Conservation (phyloP, 108 stramenopile species). For the Nitzschia inconspicua region DNA sequence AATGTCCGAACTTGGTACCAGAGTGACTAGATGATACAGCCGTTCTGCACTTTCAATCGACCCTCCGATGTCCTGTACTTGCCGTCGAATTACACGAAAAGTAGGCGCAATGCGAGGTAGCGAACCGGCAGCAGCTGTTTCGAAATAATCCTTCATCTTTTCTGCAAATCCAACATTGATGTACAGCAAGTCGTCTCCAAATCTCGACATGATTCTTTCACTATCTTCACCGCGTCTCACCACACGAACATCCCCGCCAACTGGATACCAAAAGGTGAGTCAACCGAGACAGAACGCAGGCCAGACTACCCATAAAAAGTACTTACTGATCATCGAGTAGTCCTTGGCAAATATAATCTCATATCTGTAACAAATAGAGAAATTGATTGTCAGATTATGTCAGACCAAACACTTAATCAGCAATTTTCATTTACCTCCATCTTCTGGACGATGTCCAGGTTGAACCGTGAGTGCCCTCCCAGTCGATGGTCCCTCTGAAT, state of each 20-base stretch:
- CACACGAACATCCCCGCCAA: conserved; percentile 43
- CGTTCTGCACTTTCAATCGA: too few species aligned
- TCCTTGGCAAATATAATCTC: conserved; percentile 63
- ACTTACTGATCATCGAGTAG: too few species aligned
- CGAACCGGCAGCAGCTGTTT: too few species aligned
- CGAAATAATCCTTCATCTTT: too few species aligned
- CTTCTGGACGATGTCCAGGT: conserved; percentile 55
- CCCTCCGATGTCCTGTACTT: neutral
- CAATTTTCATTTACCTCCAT: conserved; percentile 28
- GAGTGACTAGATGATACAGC: too few species aligned
- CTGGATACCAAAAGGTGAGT: too few species aligned
- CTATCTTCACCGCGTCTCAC: conserved; percentile 1
- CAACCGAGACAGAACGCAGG: too few species aligned
- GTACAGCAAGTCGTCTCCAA: conserved; percentile 39
- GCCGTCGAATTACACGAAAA: neutral
- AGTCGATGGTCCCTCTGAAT: conserved; percentile 63
- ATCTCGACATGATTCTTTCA: conserved; percentile 30
- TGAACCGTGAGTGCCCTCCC: conserved; percentile 55
- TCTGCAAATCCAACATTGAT: conserved; percentile 33
- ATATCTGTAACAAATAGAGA: conserved; percentile 29
- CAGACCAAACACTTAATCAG: neutral
- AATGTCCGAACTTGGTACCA: too few species aligned
- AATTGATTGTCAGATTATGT: neutral
- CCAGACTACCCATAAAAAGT: too few species aligned
- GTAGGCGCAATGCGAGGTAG: neutral